Percentiles rank a stretch among this genome's conserved stretches.
These are phyloP conservation scores for Ophiostoma piceae DNA, from an alignment of 2,329 filamentous ascomycete genomes.

Conservation along the genomic window DNA sequence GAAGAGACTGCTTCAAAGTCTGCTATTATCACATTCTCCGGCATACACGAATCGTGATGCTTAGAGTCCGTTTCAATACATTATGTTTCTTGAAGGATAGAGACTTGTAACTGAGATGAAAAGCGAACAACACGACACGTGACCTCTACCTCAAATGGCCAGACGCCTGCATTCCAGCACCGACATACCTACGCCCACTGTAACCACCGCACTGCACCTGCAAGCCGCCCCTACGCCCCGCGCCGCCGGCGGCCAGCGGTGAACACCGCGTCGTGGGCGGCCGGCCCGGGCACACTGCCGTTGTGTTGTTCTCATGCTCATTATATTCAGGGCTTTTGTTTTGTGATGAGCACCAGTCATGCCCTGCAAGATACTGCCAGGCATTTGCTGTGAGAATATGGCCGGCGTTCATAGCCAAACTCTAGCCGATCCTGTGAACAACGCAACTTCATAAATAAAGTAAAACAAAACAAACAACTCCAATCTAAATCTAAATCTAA, in stretches of 20 bases:
- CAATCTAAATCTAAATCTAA: neutral
- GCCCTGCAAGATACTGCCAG: too few species aligned
- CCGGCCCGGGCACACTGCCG: neutral
- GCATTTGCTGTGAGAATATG: too few species aligned
- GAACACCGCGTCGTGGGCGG: neutral
- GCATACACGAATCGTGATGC: neutral
- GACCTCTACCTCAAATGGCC: neutral
- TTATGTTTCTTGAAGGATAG: neutral
- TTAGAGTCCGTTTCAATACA: too few species aligned
- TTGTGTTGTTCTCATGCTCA: neutral
- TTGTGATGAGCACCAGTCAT: neutral
- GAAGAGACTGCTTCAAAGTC: neutral
- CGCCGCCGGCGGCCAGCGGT: conserved; percentile 16
- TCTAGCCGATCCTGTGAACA: too few species aligned
- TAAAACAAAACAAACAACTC: neutral
- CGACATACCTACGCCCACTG: neutral
- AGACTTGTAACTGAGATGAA: neutral
- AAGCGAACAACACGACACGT: neutral
- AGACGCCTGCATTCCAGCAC: neutral
- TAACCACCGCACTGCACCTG: neutral
- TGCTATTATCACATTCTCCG: neutral
- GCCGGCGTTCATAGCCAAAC: too few species aligned
- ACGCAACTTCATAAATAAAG: neutral
- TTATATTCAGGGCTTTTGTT: neutral
- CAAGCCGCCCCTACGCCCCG: conserved; percentile 8